Percentiles rank a stretch among this genome's conserved stretches.
phyloP scores from a whole-genome alignment of 2,329 filamentous ascomycete species.

The Metarhizium robertsii region DNA sequence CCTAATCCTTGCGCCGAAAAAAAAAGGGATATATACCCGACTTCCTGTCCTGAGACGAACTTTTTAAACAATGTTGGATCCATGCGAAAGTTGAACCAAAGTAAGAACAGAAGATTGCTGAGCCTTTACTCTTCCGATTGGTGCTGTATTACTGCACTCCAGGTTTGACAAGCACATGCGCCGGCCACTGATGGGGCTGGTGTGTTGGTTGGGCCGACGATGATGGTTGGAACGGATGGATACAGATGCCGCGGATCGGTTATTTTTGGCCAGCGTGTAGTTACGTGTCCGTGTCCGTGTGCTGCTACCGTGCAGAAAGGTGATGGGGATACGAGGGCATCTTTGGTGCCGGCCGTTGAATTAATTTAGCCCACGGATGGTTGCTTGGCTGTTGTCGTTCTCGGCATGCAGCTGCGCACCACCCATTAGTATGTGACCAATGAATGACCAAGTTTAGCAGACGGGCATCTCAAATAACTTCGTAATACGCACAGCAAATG shows the following conservation, averaged over 20 bases:
- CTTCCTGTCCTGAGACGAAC: too few species aligned
- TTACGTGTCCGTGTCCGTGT: too few species aligned
- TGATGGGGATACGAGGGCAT: slow-evolving; percentile 17
- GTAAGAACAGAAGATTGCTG: too few species aligned
- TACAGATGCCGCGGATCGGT: neutral
- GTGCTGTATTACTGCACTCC: too few species aligned
- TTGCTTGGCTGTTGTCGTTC: slow-evolving; percentile 29
- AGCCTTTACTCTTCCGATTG: too few species aligned
- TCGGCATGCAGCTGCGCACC: slow-evolving; percentile 25
- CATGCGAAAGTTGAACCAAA: too few species aligned
- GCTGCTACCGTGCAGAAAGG: slow-evolving; percentile 18
- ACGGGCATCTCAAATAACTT: neutral
- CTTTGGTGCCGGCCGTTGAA: slow-evolving; percentile 22
- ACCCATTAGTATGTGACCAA: slow-evolving; percentile 11
- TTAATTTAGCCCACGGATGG: slow-evolving; percentile 28
- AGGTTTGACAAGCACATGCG: too few species aligned
- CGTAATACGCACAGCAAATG: slow-evolving; percentile 30
- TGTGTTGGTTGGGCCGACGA: too few species aligned
- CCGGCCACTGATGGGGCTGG: too few species aligned
- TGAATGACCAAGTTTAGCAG: neutral
- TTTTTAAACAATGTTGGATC: too few species aligned
- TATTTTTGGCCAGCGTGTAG: too few species aligned
- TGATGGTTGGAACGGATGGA: neutral
- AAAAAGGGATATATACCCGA: too few species aligned
- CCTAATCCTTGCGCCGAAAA: slow-evolving; percentile 6